Percentiles rank a stretch among this genome's conserved stretches.
phyloP scores from a whole-genome alignment of 805 yeast genomes.

The Cyberlindnera bimundalis region DNA sequence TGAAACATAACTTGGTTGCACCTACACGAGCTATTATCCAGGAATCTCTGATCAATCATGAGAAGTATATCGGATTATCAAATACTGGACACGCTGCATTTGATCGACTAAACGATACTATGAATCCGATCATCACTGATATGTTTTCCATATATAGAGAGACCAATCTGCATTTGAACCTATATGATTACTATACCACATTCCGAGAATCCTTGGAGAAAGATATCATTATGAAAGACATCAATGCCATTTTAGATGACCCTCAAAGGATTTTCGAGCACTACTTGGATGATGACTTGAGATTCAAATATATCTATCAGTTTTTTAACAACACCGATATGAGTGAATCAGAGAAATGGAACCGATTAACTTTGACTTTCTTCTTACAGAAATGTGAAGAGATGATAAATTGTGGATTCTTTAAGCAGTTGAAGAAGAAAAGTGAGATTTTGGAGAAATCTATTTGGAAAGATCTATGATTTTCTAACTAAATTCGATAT shows the following conservation, averaged over 20 bases:
- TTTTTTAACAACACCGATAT: constrained; percentile 28
- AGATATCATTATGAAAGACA: constrained; percentile 26
- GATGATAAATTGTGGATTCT: constrained; percentile 62
- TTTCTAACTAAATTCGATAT: not conserved
- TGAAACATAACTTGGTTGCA: constrained; percentile 41
- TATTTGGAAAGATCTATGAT: constrained; percentile 56
- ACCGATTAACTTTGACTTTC: constrained; percentile 60
- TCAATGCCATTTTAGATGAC: constrained; percentile 23
- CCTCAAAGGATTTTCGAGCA: constrained; percentile 18
- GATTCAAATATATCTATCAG: constrained; percentile 27
- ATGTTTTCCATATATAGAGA: constrained; percentile 73
- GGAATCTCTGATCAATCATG: constrained; percentile 41
- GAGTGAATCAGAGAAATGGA: constrained; percentile 49
- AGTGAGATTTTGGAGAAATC: constrained; percentile 67
- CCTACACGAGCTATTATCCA: constrained; percentile 38
- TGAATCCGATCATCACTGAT: constrained; percentile 53
- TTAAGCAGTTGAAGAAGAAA: constrained; percentile 53
- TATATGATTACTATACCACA: constrained; percentile 62
- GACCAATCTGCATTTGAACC: constrained; percentile 65
- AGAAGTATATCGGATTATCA: constrained; percentile 24
- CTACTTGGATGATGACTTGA: constrained; percentile 24
- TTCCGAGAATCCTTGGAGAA: constrained; percentile 50
- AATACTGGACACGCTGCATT: constrained; percentile 17
- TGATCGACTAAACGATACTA: constrained; percentile 30
- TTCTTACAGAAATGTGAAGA: constrained; percentile 75